Percentiles rank a stretch among this genome's conserved stretches.
Evolutionary conservation across 257 asterid genomes (phyloP).

Genomic region (Thymus quinquecostatus): DNA sequence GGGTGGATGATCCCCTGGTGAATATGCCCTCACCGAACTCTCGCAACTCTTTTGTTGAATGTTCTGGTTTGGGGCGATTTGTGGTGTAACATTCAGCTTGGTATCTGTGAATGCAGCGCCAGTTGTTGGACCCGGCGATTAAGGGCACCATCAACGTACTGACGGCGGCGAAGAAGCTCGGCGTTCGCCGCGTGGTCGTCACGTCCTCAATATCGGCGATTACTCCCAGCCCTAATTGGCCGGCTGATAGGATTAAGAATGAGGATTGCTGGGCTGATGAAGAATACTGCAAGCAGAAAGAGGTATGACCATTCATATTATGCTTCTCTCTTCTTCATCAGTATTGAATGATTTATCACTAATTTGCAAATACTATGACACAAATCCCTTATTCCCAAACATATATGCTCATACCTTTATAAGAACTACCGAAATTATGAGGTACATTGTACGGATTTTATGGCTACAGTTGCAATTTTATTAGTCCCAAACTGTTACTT

Average conservation of each 20-base stretch:
- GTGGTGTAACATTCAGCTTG: neutral
- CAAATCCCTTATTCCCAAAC: neutral
- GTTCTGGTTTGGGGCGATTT: neutral
- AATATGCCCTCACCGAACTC: neutral
- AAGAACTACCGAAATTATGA: neutral
- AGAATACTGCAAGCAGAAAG: slow-evolving; percentile 76
- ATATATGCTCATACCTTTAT: neutral
- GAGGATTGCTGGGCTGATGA: slow-evolving; percentile 94
- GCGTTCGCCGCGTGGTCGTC: slow-evolving; percentile 86
- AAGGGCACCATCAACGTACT: slow-evolving; percentile 85
- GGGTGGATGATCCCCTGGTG: slow-evolving; percentile 77
- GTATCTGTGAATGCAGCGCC: slow-evolving; percentile 40
- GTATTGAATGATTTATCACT: slow-evolving; percentile 8
- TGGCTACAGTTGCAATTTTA: neutral
- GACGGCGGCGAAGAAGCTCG: slow-evolving; percentile 85
- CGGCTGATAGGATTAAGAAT: slow-evolving; percentile 58
- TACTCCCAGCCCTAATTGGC: slow-evolving; percentile 71
- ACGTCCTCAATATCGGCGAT: slow-evolving; percentile 80
- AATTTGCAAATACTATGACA: too few species aligned
- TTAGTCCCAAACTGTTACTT: neutral
- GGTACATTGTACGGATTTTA: neutral
- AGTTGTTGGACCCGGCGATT: slow-evolving; percentile 81
- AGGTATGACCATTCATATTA: slow-evolving; percentile 44
- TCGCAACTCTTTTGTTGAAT: neutral
- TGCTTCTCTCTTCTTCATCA: neutral